phyloP scores from a whole-genome alignment of 805 yeast genomes.

The Spathaspora girioi region DNA sequence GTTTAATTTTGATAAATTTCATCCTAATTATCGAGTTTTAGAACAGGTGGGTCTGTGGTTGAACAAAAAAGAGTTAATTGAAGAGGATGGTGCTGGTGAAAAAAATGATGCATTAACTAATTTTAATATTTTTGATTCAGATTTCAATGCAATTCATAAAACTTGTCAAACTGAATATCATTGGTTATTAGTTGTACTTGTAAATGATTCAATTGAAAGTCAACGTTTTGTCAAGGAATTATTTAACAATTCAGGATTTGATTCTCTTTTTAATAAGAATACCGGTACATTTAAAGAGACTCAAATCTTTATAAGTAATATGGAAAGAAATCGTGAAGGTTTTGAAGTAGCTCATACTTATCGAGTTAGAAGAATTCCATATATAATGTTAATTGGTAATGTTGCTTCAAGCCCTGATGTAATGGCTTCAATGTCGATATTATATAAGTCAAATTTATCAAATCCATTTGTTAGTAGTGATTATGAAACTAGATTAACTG shows the following conservation, averaged over 20 bases:
- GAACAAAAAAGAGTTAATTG: constrained; percentile 1
- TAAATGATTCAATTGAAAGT: constrained; percentile 22
- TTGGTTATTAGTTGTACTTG: constrained; percentile 33
- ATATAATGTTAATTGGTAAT: constrained; percentile 35
- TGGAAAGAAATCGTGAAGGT: constrained; percentile 31
- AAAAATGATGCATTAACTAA: background rate
- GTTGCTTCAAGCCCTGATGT: constrained; percentile 31
- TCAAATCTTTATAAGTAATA: constrained; percentile 26
- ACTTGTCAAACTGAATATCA: constrained; percentile 22
- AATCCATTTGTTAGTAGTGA: constrained; percentile 11
- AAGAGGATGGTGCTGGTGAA: background rate
- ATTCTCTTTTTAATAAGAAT: constrained; percentile 22
- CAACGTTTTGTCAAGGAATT: constrained; percentile 14
- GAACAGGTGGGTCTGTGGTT: background rate
- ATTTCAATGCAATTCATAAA: constrained; percentile 30
- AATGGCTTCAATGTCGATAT: constrained; percentile 37
- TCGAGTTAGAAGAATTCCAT: constrained; percentile 27
- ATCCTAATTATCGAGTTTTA: constrained; percentile 14
- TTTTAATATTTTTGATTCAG: constrained; percentile 11
- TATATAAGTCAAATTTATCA: constrained; percentile 28
- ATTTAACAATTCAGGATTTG: constrained; percentile 14
- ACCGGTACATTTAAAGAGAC: constrained; percentile 27
- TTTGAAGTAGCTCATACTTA: constrained; percentile 34
- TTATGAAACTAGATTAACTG: constrained; percentile 17
- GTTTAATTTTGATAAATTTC: constrained; percentile 25